Evolutionary conservation across 768 basidiomycete species (phyloP), one percentile per base, ranked within the genome.

Genomic region (Dioszegia aurantiaca): DNA sequence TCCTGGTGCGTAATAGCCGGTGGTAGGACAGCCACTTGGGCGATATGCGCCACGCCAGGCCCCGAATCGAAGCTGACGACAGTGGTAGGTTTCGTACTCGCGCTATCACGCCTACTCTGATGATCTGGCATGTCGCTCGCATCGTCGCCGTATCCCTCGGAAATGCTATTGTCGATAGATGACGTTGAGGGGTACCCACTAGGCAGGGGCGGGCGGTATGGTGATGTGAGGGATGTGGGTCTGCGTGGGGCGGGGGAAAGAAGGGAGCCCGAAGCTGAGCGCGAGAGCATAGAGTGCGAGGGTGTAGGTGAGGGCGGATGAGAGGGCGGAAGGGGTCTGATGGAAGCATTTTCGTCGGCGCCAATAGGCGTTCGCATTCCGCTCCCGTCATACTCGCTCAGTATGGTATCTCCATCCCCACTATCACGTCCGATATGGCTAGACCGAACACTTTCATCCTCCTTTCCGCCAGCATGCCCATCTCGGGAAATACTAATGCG

Each of bases 341-440:
- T 76, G 36, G 90, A 94, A 10, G 94, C 94, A 70, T 95, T 91
- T 55, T 95, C 94, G 72, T 97, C 93, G 16, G 91, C 92, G 36
- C 56, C 43, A 2, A 21, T 26, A 3, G 51, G 51, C 4, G 51
- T 53, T 4, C 51, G 36, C 8, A 28, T 17, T 4, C 16, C 14
- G 12, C 9, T 9, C 26, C 19, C 23, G n/a, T 47, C 46, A 17
- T n/a, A 23, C 14, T 19, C 30, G 40, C 26, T 24, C 37, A 53
- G 12, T 6, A 19, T 4, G 23, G 4, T 26, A 19, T 19, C n/a
- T n/a, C n/a, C 30, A 12, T n/a, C 19, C 33, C 23, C 33, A 3
- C n/a, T 19, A 9, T n/a, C 17, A 3, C 19, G 27, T 5, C 30
- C 31, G n/a, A 30, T 27, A 2, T 24, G 12, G 14, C 53, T 16